phyloP scores from a whole-genome alignment of 768 basidiomycete species.

The Scleroderma bovista region DNA sequence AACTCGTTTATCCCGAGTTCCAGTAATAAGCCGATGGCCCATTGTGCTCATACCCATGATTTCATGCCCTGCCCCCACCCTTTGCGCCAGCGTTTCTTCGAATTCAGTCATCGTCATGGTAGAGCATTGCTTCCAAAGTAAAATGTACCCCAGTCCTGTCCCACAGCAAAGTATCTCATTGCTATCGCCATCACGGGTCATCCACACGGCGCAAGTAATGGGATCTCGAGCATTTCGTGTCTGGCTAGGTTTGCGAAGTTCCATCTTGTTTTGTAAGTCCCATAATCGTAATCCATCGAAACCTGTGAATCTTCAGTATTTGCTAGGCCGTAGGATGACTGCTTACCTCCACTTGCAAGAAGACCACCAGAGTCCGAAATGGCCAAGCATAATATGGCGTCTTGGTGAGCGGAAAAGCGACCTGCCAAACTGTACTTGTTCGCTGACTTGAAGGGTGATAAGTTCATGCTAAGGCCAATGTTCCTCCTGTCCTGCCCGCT shows the following conservation, averaged over 20 bases:
- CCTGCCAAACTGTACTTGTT: background rate
- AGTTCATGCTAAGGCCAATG: background rate
- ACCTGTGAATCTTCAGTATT: background rate
- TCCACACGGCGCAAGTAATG: conserved; percentile 4
- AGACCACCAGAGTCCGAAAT: conserved; percentile 1
- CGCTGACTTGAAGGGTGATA: background rate
- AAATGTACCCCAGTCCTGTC: conserved; percentile 5
- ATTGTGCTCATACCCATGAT: conserved; percentile 4
- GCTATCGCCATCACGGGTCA: background rate
- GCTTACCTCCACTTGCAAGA: conserved; percentile 5
- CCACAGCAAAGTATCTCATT: conserved; percentile 2
- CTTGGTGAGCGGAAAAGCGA: conserved; percentile 1
- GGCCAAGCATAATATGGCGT: conserved; percentile 3
- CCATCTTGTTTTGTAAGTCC: conserved; percentile 1
- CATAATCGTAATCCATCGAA: conserved; percentile 4
- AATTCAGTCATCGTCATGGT: conserved; percentile 1
- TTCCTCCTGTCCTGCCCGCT: background rate
- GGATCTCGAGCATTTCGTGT: conserved; percentile 1
- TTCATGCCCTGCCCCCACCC: conserved; percentile 3
- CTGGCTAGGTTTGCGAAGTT: background rate
- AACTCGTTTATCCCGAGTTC: background rate
- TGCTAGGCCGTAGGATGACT: background rate
- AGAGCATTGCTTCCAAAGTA: background rate
- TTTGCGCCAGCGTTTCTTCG: background rate
- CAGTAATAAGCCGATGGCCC: background rate